Evolutionary conservation across 345 rosid species (phyloP), one percentile per base, ranked within the genome.

Genomic region (Pistacia vera): DNA sequence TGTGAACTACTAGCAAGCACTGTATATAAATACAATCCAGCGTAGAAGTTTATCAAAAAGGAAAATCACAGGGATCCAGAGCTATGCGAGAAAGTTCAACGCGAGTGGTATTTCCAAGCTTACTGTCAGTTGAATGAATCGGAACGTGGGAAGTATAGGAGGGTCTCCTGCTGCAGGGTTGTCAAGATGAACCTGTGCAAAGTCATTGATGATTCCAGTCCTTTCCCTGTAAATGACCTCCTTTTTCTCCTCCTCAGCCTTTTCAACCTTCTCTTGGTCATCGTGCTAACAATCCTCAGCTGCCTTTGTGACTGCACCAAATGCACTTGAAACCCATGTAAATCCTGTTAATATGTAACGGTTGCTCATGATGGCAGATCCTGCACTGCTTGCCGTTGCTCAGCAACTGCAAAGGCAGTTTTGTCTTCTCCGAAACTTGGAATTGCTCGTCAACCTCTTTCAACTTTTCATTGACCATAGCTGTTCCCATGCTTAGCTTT

Each of bases 211-310:
- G 2, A 64, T 68, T 28, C 38, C 76, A 0, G 41, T 64, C 66
- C 71, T 76, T 22, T 78, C 82, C 75, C 48, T 65, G 13, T 44
- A 72, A 71, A 75, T 54, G 7, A 17, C 55, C 51, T 75, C 86
- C 38, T 58, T 80, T 22, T 80, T 86, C 46, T 81, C 82, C 71
- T 81, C 87, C 68, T 80, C 83, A 0, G 85, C 84, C 80, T 72
- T 80, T 8, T 73, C 84, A 12, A 83, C 85, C 70, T 85, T 88
- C 73, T 80, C 88, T 72, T 79, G 0, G 90, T 83, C 86, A 81
- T 83, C 18, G 8, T 38, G 22, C 79, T 75, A 30, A 85, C 85
- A n/a, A 66, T 83, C 90, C 70, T 68, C 85, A 33, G 87, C 88
- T 4, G 84, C 81, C 83, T 78, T 86, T 5, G 83, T 68, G 10